These are phyloP conservation scores for Thermomucor indicae-seudaticae DNA, from an alignment of 371 early-diverging fungal genomes.

Conservation along the genomic window DNA sequence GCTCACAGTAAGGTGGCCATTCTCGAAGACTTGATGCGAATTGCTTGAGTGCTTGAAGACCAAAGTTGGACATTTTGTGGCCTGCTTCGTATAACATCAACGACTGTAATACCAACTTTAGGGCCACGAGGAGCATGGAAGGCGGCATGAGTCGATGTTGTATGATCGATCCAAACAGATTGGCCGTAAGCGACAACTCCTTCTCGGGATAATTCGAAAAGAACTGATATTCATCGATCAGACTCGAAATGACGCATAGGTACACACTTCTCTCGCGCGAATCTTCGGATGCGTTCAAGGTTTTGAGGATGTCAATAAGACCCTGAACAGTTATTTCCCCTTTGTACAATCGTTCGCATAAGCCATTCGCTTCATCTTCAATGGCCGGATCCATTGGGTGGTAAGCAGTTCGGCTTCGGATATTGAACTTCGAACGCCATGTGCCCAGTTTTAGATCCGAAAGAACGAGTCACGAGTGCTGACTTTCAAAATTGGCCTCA, in stretches of 20 bases:
- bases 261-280: constrained; percentile 72
- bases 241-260: constrained; percentile 79
- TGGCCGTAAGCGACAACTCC: constrained; percentile 84
- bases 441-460: too few relatives aligned
- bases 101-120: constrained; percentile 83
- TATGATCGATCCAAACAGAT: constrained; percentile 85
- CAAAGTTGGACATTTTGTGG: constrained; percentile 88
- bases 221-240: constrained; percentile 93
- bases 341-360: constrained; percentile 76
- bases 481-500: too few relatives aligned
- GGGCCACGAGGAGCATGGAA: constrained; percentile 70
- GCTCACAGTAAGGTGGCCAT: constrained; percentile 87
- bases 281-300: constrained; percentile 66
- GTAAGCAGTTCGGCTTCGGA: too few relatives aligned
- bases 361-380: constrained; percentile 75
- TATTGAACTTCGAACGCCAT: too few relatives aligned
- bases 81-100: constrained; percentile 69
- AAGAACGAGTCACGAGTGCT: too few relatives aligned
- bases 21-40: constrained; percentile 81
- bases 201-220: constrained; percentile 93
- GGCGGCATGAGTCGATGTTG: constrained; percentile 80
- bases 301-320: constrained; percentile 68
- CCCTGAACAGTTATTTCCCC: constrained; percentile 70
- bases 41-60: constrained; percentile 79
- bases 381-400: constrained; percentile 37